Conservation (phyloP, 2,329 filamentous ascomycete genomes). For the Monilinia aucupariae region DNA sequence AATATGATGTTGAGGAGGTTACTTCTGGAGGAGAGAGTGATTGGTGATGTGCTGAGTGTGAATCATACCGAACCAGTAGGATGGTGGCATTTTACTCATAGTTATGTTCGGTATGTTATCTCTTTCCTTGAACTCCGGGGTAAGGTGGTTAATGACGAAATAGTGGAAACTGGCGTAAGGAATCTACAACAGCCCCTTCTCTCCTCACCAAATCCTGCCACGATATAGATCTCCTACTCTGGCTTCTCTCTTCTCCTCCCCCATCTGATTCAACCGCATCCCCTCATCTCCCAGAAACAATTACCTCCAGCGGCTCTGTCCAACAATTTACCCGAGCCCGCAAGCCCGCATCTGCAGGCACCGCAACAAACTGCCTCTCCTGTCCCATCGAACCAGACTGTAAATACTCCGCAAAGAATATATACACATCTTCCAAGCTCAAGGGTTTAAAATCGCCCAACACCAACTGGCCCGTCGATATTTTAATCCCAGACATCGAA, state of each 20-base stretch:
- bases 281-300: slow-evolving; percentile 49
- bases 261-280: slow-evolving; percentile 28
- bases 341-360: slow-evolving; percentile 70
- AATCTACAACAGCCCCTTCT: slow-evolving; percentile 69
- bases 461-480: slow-evolving; percentile 74
- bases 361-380: slow-evolving; percentile 78
- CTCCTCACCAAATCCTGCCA: slow-evolving; percentile 94
- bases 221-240: slow-evolving; percentile 88
- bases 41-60: slow-evolving; percentile 80
- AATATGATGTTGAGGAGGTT: slow-evolving; percentile 79
- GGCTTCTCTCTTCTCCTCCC: slow-evolving; percentile 70
- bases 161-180: slow-evolving; percentile 86
- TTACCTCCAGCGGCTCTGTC: slow-evolving; percentile 67
- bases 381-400: slow-evolving; percentile 72
- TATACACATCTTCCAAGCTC: slow-evolving; percentile 51
- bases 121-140: background rate
- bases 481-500: slow-evolving; percentile 91
- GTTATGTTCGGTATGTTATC: slow-evolving; percentile 61
- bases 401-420: slow-evolving; percentile 75
- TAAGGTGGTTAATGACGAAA: slow-evolving; percentile 12
- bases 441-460: slow-evolving; percentile 59
- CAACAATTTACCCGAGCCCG: slow-evolving; percentile 71
- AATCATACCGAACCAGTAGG: slow-evolving; percentile 93
- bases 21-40: slow-evolving; percentile 65
- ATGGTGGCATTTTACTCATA: slow-evolving; percentile 93